phyloP scores from a whole-genome alignment of 176 grass and related monocot species.

The Puya raimondii region DNA sequence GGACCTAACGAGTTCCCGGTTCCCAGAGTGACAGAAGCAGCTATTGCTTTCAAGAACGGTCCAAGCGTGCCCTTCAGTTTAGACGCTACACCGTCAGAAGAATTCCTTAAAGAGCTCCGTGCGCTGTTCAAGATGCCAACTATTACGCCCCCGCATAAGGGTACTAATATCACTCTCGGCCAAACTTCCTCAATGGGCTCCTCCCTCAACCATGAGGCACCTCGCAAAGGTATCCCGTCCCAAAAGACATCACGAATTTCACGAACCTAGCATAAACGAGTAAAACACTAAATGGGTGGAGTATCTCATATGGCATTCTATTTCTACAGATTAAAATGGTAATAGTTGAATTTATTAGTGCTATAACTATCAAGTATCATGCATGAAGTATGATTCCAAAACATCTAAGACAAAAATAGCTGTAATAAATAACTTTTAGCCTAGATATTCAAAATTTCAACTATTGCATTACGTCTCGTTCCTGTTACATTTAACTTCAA shows the following conservation, averaged over 20 bases:
- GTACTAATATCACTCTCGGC: conserved; percentile 76
- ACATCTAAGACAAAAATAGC: too few species aligned
- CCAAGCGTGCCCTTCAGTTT: conserved; percentile 35
- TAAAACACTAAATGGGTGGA: background rate
- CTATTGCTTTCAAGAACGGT: conserved; percentile 66
- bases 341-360: background rate
- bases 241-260: conserved; percentile 82
- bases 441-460: too few species aligned
- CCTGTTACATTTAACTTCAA: too few species aligned
- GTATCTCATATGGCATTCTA: conserved; percentile 8
- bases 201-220: conserved; percentile 75
- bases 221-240: conserved; percentile 59
- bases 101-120: conserved; percentile 33
- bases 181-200: conserved; percentile 56
- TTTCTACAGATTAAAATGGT: conserved; percentile 6
- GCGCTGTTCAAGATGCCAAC: conserved; percentile 59
- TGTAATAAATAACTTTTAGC: too few species aligned
- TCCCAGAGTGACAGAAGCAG: conserved; percentile 82
- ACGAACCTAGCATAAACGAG: conserved; percentile 47
- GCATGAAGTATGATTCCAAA: too few species aligned
- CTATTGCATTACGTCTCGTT: too few species aligned
- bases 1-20: conserved; percentile 92
- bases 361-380: too few species aligned
- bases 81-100: conserved; percentile 27
- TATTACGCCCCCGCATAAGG: conserved; percentile 56